Base-by-base conservation (phyloP, 1,284 basidiomycete species). In the Apiotrichum gamsii region DNA sequence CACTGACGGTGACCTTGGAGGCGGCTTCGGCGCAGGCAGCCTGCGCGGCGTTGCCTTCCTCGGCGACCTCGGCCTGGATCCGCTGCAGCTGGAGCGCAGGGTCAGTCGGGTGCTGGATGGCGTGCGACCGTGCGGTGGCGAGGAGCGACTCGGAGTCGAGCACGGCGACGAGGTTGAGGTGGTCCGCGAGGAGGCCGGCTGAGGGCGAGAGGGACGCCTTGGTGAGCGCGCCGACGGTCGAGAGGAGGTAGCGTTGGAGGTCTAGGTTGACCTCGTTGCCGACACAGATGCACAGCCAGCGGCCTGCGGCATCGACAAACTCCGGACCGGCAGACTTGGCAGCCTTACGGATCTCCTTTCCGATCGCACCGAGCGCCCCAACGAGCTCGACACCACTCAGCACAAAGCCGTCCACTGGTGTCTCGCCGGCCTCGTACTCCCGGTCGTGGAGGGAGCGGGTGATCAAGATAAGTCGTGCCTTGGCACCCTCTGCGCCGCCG, bases 231-330 rank as follows among this genome's bases (percentile, higher is more conserved):
- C 59, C 41, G 11, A 70, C 39, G 0, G 63, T 60, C 3, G 66
- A 59, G 10, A 61, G 35, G 28, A 70, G 59, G 47, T 59, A 71
- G 13, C 57, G 54, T 58, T 65, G 47, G 40, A 69, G 50, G 31
- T 65, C 62, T 5, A 43, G 25, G 30, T 69, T 61, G 8, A 57
- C 52, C 6, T 43, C 40, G 16, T 52, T 43, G n/a, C n/a, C n/a
- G n/a, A n/a, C n/a, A n/a, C n/a, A n/a, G n/a, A n/a, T n/a, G 25
- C 25, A 28, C 30, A 72, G 49, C 70, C 70, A 72, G 24, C 48
- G 28, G 4, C 67, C 65, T 3, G 61, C 62, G 4, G 59, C 53
- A 8, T 63, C 56, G 18, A 56, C 24, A 60, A 62, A 70, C 8
- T 44, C 54, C 0, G 45, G 31, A 6, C 50, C 58, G 8, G 45